Base-by-base conservation (phyloP, 2,329 filamentous ascomycete genomes). In the Aureobasidium sp. region DNA sequence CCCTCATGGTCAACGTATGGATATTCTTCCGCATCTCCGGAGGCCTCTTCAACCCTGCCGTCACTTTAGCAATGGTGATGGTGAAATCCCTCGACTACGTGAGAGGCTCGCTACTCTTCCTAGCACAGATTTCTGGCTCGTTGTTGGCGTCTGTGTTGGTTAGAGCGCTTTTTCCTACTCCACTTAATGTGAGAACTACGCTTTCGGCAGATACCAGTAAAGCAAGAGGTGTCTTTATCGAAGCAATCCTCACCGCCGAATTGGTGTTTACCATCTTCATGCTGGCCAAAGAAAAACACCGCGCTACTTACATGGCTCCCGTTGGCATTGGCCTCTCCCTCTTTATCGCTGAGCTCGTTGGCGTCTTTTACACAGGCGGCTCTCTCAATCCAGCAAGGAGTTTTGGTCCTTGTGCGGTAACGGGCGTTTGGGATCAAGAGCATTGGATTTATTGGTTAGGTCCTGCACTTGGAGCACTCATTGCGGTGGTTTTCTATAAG, bases 251-350 rank as follows among this genome's bases (percentile, higher is more conserved):
- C 41, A 88, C 86, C 0, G 76, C 83, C 0, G 79, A 86, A 69
- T 76, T 89, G 10, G 80, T 87, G 8, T 77, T 88, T 59, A 81
- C 85, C 3, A 83, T 88, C 34, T 83, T 86, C 71, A 87, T 90
- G 82, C 78, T 90, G 48, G 87, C 86, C 0, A 83, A 84, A 4
- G 86, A 90, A 70, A 90, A 91, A 74, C 87, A 90, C 71, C 85
- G 86, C 48, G 83, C 84, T 2, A 91, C 88, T 0, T 89, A 81
- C 69, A 74, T 90, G 1, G 88, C 88, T 0, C 88, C 88, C 0
- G 75, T 91, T 3, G 87, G 86, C 13, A 89, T 91, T 65, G 88
- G 89, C 1, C 73, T 90, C 2, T 78, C 87, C 0, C 79, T 91
- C 59, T 90, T 91, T 71, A 80, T 90, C 47, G 76, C 77, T 0